These are phyloP conservation scores for Diutina pseudorugosa DNA, from an alignment of 1,139 yeast species.

Conservation along the genomic window DNA sequence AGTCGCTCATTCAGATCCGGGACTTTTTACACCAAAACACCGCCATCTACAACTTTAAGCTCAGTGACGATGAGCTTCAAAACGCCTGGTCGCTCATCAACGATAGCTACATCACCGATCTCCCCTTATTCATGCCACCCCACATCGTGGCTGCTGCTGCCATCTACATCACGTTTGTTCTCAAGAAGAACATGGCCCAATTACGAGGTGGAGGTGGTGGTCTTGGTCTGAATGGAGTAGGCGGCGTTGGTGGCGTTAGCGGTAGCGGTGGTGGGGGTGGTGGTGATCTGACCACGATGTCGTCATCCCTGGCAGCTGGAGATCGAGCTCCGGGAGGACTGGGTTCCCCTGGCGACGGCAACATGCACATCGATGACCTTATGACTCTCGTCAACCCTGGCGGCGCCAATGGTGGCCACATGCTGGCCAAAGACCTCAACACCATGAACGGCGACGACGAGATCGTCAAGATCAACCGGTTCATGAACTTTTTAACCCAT, in stretches of 20 bases:
- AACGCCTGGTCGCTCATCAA: conserved; percentile 83
- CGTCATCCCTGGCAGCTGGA: not conserved
- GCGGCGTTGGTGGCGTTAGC: too few species aligned
- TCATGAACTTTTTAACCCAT: conserved; percentile 57
- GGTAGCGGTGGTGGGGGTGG: not conserved
- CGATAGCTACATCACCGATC: conserved; percentile 81
- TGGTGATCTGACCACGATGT: not conserved
- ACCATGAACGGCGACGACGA: conserved; percentile 19
- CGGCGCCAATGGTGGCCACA: not conserved
- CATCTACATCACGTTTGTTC: conserved; percentile 58
- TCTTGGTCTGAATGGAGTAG: not conserved
- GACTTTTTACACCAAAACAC: conserved; percentile 21
- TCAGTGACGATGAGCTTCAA: conserved; percentile 65
- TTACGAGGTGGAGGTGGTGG: conserved; percentile 11
- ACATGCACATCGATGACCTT: conserved; percentile 29
- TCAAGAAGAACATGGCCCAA: conserved; percentile 28
- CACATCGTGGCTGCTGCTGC: conserved; percentile 82
- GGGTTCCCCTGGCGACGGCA: conserved; percentile 5
- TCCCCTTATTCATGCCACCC: conserved; percentile 76
- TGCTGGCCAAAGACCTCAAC: not conserved
- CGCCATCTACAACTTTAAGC: conserved; percentile 15
- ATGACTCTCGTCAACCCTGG: conserved; percentile 14
- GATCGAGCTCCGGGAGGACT: conserved; percentile 2
- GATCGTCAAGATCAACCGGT: conserved; percentile 33
- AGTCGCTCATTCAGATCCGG: conserved; percentile 53